A percentile compares a stretch with the other conserved stretches of the same genome.
phyloP scores from a whole-genome alignment of 345 rosid genomes.

The Brassica carinata region DNA sequence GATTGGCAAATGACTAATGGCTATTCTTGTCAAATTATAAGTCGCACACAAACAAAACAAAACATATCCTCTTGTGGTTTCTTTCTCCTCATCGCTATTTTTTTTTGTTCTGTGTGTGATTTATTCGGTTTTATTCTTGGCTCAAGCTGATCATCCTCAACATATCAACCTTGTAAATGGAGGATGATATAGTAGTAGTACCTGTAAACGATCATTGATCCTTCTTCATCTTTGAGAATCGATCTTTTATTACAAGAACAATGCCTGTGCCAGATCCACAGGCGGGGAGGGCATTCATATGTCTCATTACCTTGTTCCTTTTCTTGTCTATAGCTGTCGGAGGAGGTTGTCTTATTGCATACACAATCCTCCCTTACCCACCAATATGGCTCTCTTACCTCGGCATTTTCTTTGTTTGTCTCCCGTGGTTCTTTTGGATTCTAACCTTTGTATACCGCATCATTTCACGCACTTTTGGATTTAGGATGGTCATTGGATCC shows the following conservation, averaged over 20 bases:
- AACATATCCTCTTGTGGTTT: conserved; percentile 29
- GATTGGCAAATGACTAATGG: conserved; percentile 27
- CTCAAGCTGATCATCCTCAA: conserved; percentile 18
- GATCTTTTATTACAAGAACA: conserved; percentile 32
- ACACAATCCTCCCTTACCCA: conserved; percentile 55
- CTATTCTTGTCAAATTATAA: conserved; percentile 45
- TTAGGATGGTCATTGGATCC: conserved; percentile 49
- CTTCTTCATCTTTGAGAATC: conserved; percentile 28
- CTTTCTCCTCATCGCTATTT: conserved; percentile 15
- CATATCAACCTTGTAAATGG: conserved; percentile 35
- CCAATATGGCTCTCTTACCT: conserved; percentile 54
- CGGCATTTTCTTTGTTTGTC: conserved; percentile 67
- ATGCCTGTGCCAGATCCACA: conserved; percentile 76
- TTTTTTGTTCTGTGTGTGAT: not conserved
- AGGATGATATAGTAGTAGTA: conserved; percentile 35
- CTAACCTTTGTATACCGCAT: conserved; percentile 61
- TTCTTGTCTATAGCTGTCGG: conserved; percentile 52
- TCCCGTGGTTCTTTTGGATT: conserved; percentile 87
- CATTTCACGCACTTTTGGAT: conserved; percentile 58
- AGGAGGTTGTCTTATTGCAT: conserved; percentile 61
- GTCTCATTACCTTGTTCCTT: conserved; percentile 56
- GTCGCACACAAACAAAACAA: conserved; percentile 31
- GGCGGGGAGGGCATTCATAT: conserved; percentile 59
- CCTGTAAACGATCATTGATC: conserved; percentile 18
- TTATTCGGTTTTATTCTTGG: conserved; percentile 27